Evolutionary conservation across 192 early-diverging fungal species (phyloP).

Genomic region (Backusella westeae): DNA sequence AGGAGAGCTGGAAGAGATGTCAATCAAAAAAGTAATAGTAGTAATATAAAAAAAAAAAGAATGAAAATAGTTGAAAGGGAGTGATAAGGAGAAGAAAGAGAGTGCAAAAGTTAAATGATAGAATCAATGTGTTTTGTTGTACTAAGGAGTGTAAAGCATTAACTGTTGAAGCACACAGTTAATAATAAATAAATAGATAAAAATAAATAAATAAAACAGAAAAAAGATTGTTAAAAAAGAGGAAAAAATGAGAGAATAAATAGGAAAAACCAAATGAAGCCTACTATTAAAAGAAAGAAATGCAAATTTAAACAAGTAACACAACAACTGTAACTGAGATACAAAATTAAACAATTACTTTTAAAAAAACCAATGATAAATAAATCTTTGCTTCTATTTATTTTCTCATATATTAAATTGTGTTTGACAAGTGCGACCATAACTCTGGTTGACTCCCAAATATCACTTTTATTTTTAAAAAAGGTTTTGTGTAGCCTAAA

Average conservation of each 20-base stretch:
- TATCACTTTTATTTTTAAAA: neutral
- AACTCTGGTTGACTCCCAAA: neutral
- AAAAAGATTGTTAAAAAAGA: neutral
- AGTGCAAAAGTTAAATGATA: neutral
- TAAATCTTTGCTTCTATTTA: neutral
- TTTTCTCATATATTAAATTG: conserved; percentile 7
- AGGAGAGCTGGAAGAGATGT: conserved; percentile 3
- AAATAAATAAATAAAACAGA: neutral
- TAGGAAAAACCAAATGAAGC: conserved; percentile 3
- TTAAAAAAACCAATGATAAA: conserved; percentile 8
- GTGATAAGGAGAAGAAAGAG: conserved; percentile 6
- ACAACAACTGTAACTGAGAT: conserved; percentile 2
- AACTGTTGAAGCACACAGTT: neutral
- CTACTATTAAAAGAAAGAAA: conserved; percentile 3
- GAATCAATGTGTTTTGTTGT: neutral
- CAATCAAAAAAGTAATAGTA: neutral
- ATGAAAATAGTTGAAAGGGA: neutral
- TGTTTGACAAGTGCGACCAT: neutral
- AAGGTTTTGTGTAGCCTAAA: neutral
- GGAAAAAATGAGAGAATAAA: neutral
- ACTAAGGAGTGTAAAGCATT: conserved; percentile 5
- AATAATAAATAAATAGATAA: neutral
- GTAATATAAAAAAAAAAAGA: neutral
- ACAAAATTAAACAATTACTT: conserved; percentile 3
- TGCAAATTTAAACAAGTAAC: neutral